Percentiles rank a stretch among this genome's conserved stretches.
These are phyloP conservation scores for Lathyrus oleraceus DNA, from an alignment of 306 rosid genomes.

Conservation along the genomic window DNA sequence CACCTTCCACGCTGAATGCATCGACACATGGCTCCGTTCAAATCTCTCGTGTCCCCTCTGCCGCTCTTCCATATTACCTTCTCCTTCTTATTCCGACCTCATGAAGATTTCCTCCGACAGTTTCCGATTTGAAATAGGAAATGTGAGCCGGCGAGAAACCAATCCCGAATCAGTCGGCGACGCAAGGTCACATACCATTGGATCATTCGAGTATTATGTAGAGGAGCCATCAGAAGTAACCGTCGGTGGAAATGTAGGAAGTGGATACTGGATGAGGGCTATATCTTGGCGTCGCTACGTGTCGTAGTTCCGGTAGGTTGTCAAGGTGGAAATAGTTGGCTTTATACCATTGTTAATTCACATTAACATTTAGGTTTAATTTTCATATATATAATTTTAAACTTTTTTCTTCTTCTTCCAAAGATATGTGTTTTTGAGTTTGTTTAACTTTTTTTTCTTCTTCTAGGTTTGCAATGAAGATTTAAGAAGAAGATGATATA, in stretches of 20 bases:
- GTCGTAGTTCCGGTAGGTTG: constrained; percentile 79
- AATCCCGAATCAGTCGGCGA: not conserved
- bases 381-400: no score
- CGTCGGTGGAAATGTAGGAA: constrained; percentile 57
- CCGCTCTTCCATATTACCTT: constrained; percentile 55
- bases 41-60: constrained; percentile 78
- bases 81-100: constrained; percentile 56
- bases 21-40: constrained; percentile 71
- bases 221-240: constrained; percentile 70
- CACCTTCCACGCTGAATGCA: constrained; percentile 66
- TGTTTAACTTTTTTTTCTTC: no score
- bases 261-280: constrained; percentile 76
- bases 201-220: constrained; percentile 75
- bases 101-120: constrained; percentile 41
- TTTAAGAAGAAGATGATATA: no score
- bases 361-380: no score
- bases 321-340: constrained; percentile 71
- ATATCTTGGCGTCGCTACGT: constrained; percentile 63
- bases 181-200: constrained; percentile 64
- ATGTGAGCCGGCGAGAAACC: constrained; percentile 54
- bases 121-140: constrained; percentile 69
- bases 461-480: no score
- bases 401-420: no score
- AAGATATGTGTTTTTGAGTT: no score
- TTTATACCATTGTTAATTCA: no score